Percentiles rank a stretch among this genome's conserved stretches.
Evolutionary conservation across 1,284 basidiomycete species (phyloP).

Genomic region (Vanrija sp.): DNA sequence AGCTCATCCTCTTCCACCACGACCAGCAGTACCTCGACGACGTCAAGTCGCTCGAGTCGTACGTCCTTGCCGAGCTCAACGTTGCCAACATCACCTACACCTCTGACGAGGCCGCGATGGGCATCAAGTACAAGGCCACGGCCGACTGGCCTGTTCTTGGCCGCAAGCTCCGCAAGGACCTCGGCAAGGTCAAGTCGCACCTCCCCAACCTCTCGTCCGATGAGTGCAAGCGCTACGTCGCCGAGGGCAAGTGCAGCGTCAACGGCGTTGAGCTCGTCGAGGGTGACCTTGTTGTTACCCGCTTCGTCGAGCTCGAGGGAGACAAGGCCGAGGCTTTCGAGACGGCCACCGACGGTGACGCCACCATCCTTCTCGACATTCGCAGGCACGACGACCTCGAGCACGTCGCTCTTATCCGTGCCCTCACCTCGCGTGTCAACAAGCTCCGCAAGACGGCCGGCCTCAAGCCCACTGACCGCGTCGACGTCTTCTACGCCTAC

Average conservation of each 20-base stretch:
- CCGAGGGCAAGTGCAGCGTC: conserved; percentile 73
- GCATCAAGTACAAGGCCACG: conserved; percentile 83
- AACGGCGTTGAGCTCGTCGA: conserved; percentile 84
- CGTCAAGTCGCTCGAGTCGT: conserved; percentile 75
- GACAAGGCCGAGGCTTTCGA: conserved; percentile 58
- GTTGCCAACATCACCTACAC: conserved; percentile 85
- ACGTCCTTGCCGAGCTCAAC: conserved; percentile 94
- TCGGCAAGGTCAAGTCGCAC: conserved; percentile 83
- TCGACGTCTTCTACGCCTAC: conserved; percentile 83
- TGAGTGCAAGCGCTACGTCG: conserved; percentile 73
- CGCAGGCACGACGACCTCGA: conserved; percentile 81
- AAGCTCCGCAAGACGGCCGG: conserved; percentile 94
- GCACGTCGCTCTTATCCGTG: conserved; percentile 82
- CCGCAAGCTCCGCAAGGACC: conserved; percentile 88
- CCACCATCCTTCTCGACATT: conserved; percentile 87
- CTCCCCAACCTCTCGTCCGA: conserved; percentile 78
- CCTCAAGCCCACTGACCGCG: conserved; percentile 89
- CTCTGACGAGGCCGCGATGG: conserved; percentile 78
- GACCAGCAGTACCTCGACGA: conserved; percentile 81
- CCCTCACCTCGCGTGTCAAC: conserved; percentile 91
- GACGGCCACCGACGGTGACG: conserved; percentile 88
- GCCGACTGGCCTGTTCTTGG: conserved; percentile 97
- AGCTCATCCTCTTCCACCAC: conserved; percentile 91
- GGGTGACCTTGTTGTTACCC: conserved; percentile 86
- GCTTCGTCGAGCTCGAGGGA: conserved; percentile 71